Conservation (phyloP, 257 asterid species). For the Nicotiana sylvestris region DNA sequence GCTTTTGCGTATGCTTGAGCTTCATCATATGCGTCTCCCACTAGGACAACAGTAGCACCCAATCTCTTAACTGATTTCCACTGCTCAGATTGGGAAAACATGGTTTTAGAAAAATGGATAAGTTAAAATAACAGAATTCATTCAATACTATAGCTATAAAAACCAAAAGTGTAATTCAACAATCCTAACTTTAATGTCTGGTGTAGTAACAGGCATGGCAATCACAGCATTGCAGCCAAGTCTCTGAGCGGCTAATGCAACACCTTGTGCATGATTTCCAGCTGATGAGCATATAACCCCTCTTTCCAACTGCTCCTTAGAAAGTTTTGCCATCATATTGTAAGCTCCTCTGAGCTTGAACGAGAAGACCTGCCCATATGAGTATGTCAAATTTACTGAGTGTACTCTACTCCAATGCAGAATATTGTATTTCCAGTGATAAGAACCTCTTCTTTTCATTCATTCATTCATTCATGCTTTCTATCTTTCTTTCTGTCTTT, state of each 20-base stretch:
- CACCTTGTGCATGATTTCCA: constrained; percentile 99
- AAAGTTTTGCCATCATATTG: constrained; percentile 94
- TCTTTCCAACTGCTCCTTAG: constrained; percentile 56
- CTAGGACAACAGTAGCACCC: constrained; percentile 86
- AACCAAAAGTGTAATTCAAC: not conserved
- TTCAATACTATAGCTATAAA: not conserved
- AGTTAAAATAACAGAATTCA: not conserved
- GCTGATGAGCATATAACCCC: constrained; percentile 99
- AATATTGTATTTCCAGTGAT: not conserved
- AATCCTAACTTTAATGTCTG: constrained; percentile 77
- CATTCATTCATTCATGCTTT: too few relatives aligned
- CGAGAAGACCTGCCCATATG: constrained; percentile 61
- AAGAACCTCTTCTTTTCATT: not conserved
- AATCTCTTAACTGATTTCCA: constrained; percentile 84
- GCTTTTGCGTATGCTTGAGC: constrained; percentile 84
- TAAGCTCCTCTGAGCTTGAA: constrained; percentile 98
- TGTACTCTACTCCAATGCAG: not conserved
- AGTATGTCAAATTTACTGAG: not conserved
- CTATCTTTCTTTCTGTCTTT: too few relatives aligned
- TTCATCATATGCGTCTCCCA: constrained; percentile 92
- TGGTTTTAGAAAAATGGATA: not conserved
- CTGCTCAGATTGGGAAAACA: constrained; percentile 25
- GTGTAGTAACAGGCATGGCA: constrained; percentile 92
- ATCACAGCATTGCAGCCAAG: constrained; percentile 72
- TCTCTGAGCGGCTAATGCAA: constrained; percentile 71